Evolutionary conservation across 495 filamentous ascomycete genomes (phyloP).

Genomic region (Staphylotrichum longicolle): DNA sequence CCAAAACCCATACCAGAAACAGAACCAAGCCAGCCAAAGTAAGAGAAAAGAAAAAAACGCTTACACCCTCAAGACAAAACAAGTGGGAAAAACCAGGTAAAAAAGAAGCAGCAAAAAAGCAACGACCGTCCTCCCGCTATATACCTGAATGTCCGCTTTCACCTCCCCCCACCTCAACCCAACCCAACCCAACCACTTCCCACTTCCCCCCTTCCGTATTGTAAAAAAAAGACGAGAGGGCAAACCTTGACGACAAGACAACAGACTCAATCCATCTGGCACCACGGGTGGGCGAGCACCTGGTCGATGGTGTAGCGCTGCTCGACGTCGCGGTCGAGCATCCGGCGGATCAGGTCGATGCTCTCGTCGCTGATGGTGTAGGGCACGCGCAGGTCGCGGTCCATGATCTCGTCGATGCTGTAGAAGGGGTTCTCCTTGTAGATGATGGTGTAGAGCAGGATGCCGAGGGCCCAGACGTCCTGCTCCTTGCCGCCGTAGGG

Average conservation of each 20-base stretch:
- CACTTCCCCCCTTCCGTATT: not conserved
- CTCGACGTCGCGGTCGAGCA: slow-evolving; percentile 88
- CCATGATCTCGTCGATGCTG: slow-evolving; percentile 98
- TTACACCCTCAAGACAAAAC: slow-evolving; percentile 3
- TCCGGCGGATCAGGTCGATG: slow-evolving; percentile 81
- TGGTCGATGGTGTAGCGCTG: slow-evolving; percentile 75
- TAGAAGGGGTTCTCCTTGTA: slow-evolving; percentile 99
- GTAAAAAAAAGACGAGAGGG: too few relatives aligned
- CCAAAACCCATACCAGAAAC: slow-evolving; percentile 7
- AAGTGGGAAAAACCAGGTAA: not conserved
- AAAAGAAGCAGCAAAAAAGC: not conserved
- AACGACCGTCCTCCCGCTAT: not conserved
- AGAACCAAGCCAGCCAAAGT: slow-evolving; percentile 8
- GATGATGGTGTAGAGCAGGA: slow-evolving; percentile 95
- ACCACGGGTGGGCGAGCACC: slow-evolving; percentile 86
- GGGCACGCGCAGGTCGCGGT: slow-evolving; percentile 88
- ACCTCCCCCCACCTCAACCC: not conserved
- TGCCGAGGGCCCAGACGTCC: slow-evolving; percentile 98
- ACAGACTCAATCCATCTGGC: slow-evolving; percentile 27
- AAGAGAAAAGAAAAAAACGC: slow-evolving; percentile 3
- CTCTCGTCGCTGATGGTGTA: slow-evolving; percentile 88
- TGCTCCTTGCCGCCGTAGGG: slow-evolving; percentile 95
- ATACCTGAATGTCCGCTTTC: not conserved
- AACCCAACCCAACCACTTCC: not conserved
- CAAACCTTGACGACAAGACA: too few relatives aligned